Percentiles rank a stretch among this genome's conserved stretches.
phyloP scores from a whole-genome alignment of 768 basidiomycete genomes.

The Tulasnella sp. region DNA sequence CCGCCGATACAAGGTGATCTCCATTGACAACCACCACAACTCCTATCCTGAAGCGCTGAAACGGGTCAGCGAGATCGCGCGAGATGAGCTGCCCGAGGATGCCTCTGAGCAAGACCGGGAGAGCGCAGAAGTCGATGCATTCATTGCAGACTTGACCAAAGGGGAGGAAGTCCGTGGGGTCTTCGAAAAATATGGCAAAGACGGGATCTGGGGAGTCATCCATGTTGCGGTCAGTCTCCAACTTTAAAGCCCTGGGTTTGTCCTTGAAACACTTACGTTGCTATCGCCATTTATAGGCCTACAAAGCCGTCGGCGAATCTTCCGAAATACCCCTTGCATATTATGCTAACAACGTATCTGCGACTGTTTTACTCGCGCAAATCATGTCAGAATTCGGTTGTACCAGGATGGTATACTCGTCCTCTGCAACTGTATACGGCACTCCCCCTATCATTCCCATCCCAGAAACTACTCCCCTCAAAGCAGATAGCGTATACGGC shows the following conservation, averaged over 20 bases:
- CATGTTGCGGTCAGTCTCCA: slow-evolving; percentile 71
- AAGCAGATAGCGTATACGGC: slow-evolving; percentile 88
- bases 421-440: slow-evolving; percentile 96
- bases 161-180: slow-evolving; percentile 58
- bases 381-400: slow-evolving; percentile 77
- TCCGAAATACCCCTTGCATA: slow-evolving; percentile 86
- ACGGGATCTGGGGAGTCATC: slow-evolving; percentile 91
- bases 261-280: background rate
- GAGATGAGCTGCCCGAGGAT: slow-evolving; percentile 51
- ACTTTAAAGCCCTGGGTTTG: slow-evolving; percentile 7
- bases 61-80: slow-evolving; percentile 70
- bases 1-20: slow-evolving; percentile 80
- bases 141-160: slow-evolving; percentile 62
- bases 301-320: slow-evolving; percentile 97
- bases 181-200: slow-evolving; percentile 74
- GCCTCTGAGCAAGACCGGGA: slow-evolving; percentile 56
- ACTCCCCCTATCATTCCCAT: slow-evolving; percentile 87
- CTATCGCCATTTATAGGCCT: slow-evolving; percentile 43
- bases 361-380: slow-evolving; percentile 75
- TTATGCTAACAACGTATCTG: slow-evolving; percentile 87
- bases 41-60: slow-evolving; percentile 63
- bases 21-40: slow-evolving; percentile 93
- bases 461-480: slow-evolving; percentile 75
- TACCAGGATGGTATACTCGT: slow-evolving; percentile 87
- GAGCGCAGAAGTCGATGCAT: slow-evolving; percentile 57